Evolutionary conservation across 2,329 filamentous ascomycete species (phyloP), one percentile per base, ranked within the genome.

Genomic region (Ceratocystiopsis brevicomis): DNA sequence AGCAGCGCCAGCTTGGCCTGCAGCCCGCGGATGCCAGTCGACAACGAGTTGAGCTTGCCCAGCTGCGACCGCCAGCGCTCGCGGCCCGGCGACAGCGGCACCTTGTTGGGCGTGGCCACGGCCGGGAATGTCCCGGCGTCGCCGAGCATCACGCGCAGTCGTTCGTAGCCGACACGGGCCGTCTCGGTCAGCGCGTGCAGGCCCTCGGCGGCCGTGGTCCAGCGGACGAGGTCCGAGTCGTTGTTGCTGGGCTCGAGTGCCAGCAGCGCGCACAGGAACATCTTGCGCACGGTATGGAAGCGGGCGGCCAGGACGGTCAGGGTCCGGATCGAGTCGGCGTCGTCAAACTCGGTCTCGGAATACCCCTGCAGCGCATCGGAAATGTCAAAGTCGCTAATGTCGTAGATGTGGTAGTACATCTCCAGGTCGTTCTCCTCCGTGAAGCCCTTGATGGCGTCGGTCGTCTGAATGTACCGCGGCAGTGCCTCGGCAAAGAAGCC

Each of bases 1-100:
- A 96, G 64, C 9, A 98, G 68, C 47, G 92, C 86, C 64, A 98
- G 76, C 59, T 96, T 98, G 34, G 90, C 90, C 60, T 96, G 88
- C 40, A 98, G 68, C 12, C 84, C 83, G 25, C 87, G 78, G 48
- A 96, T 93, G 15, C 86, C 87, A 44, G 86, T 83, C 0, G 86
- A 94, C 33, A 98, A 68, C 1, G 81, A 82, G 54, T 83, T 85
- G 37, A 98, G 73, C 56, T 93, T 88, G 47, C 85, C 79, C 45
- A 95, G 72, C 57, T 94, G 88, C 44, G 81, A 78, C 45, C 87
- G 80, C 66, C 88, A 78, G 47, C 84, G 76, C 54, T 95, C 86
- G 43, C 79, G 78, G n/a, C 73, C 73, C 2, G 86, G 82, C 2
- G 80, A 79, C 21, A 79, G 53, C 42, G 71, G 71, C 41, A 66